Evolutionary conservation across 352 stramenopile species (phyloP).

Genomic region (Pythium volutum): DNA sequence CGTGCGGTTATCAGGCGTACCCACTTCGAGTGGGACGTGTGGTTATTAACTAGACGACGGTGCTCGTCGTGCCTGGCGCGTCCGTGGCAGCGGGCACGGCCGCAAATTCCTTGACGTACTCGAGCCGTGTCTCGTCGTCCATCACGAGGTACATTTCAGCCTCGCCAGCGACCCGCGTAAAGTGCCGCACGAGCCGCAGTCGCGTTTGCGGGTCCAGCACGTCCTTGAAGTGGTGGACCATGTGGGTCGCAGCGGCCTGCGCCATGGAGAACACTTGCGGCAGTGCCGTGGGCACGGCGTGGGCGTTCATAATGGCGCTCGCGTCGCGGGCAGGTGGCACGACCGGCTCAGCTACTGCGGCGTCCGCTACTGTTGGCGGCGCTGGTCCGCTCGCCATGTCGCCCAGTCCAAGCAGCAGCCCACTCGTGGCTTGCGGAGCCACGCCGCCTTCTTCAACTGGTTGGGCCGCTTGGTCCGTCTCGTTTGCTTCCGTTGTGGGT

Average conservation of each 20-base stretch:
- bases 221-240: constrained; percentile 42
- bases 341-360: not conserved
- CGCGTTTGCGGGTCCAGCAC: constrained; percentile 29
- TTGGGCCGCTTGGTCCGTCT: not conserved
- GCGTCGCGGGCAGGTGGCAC: not conserved
- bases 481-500: not conserved
- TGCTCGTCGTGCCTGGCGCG: not conserved
- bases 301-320: not conserved
- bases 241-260: constrained; percentile 37
- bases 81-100: not conserved
- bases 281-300: not conserved
- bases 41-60: constrained; percentile 13
- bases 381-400: constrained; percentile 5
- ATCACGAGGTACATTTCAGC: constrained; percentile 50
- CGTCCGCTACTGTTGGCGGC: not conserved
- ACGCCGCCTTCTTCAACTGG: not conserved
- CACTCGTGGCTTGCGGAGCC: not conserved
- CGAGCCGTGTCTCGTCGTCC: constrained; percentile 40
- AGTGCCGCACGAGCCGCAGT: constrained; percentile 40
- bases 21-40: constrained; percentile 14
- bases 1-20: constrained; percentile 22
- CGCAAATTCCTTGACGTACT: constrained; percentile 48
- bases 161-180: constrained; percentile 32
- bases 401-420: constrained; percentile 16
- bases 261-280: constrained; percentile 15